phyloP scores from a whole-genome alignment of 768 basidiomycete species.

The Leccinellum rugosiceps region DNA sequence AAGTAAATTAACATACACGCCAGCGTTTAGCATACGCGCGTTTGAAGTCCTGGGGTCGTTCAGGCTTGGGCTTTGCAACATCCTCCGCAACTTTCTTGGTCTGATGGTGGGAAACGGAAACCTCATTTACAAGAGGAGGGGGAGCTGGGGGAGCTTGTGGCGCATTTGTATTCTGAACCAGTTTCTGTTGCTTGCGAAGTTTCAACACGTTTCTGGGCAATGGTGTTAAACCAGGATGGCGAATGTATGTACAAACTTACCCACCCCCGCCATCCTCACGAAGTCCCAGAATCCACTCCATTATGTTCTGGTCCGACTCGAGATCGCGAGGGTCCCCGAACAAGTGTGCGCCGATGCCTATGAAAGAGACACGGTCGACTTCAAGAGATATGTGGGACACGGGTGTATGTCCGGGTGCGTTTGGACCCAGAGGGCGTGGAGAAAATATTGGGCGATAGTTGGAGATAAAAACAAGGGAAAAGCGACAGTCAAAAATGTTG shows the following conservation, averaged over 20 bases:
- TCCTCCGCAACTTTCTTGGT: neutral
- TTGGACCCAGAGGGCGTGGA: conserved; percentile 45
- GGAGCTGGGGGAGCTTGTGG: conserved; percentile 2
- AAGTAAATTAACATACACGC: conserved; percentile 14
- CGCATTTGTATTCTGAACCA: conserved; percentile 5
- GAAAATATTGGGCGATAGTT: conserved; percentile 49
- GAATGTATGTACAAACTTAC: conserved; percentile 37
- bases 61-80: conserved; percentile 2
- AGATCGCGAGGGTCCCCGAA: conserved; percentile 44
- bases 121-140: conserved; percentile 1
- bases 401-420: conserved; percentile 38
- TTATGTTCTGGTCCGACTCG: conserved; percentile 28
- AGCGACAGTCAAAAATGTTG: conserved; percentile 44
- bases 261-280: conserved; percentile 56
- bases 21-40: conserved; percentile 25
- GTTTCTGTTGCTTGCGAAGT: conserved; percentile 38
- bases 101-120: conserved; percentile 1
- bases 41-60: conserved; percentile 8
- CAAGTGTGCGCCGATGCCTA: conserved; percentile 41
- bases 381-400: conserved; percentile 49
- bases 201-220: conserved; percentile 42
- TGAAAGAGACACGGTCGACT: conserved; percentile 39
- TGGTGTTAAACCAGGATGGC: neutral
- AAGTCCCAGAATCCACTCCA: conserved; percentile 55
- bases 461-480: conserved; percentile 46